These are phyloP conservation scores for Trichoderma brevicompactum DNA, from an alignment of 2,329 filamentous ascomycete species.

Conservation along the genomic window DNA sequence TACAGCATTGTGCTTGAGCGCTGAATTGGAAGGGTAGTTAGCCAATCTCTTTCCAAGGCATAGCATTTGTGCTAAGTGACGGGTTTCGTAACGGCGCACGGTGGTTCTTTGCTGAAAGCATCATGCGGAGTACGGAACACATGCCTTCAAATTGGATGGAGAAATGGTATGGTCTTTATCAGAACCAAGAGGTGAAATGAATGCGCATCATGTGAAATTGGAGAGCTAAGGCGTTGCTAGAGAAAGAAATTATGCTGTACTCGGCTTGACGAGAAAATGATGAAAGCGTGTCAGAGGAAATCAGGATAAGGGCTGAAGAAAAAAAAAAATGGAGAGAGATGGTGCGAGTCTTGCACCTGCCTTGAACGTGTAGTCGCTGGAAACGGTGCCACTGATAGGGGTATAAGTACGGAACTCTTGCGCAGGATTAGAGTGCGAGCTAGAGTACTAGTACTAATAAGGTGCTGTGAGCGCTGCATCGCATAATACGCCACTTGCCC, in stretches of 20 bases:
- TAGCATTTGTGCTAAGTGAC: background rate
- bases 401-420: no score
- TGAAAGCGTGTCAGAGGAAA: background rate
- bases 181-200: background rate
- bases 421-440: no score
- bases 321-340: background rate
- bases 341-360: background rate
- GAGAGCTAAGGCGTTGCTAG: background rate
- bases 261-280: background rate
- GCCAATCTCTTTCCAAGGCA: background rate
- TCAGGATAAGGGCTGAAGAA: no score
- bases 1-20: background rate
- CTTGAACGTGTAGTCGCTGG: background rate
- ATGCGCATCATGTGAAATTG: conserved; percentile 1
- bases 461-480: no score
- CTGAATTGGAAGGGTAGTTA: background rate
- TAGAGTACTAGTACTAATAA: no score
- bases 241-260: background rate
- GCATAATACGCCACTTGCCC: no score
- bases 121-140: background rate
- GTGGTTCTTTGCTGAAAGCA: background rate
- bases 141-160: background rate
- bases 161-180: background rate
- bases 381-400: no score
- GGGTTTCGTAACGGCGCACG: background rate